Evolutionary conservation across 257 asterid species (phyloP).

Genomic region (Gentiana dahurica): DNA sequence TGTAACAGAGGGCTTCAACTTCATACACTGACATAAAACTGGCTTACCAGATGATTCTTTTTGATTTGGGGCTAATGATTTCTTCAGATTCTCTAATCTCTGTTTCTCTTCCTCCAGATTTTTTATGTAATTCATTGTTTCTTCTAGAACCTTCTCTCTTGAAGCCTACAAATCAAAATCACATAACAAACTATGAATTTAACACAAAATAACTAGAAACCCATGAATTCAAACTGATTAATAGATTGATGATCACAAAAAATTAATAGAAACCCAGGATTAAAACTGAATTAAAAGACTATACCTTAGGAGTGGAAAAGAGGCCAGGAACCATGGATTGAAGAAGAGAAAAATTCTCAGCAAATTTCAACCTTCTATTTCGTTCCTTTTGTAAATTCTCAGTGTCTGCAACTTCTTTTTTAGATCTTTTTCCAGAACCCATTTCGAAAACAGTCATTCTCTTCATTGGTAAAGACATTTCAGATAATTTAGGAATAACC

Average conservation of each 20-base stretch:
- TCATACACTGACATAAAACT: slow-evolving; percentile 18
- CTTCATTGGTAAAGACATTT: slow-evolving; percentile 11
- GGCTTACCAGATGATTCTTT: slow-evolving; percentile 7
- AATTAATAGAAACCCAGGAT: neutral
- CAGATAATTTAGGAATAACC: slow-evolving; percentile 35
- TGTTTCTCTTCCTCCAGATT: slow-evolving; percentile 37
- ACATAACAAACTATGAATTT: no score
- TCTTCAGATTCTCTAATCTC: slow-evolving; percentile 43
- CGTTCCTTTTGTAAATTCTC: slow-evolving; percentile 15
- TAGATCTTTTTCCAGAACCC: slow-evolving; percentile 14
- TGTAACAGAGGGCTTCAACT: slow-evolving; percentile 21
- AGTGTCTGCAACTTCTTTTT: slow-evolving; percentile 8
- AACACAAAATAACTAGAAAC: neutral
- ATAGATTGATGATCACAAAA: neutral
- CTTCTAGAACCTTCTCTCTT: slow-evolving; percentile 30
- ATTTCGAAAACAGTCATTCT: slow-evolving; percentile 8
- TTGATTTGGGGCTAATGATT: slow-evolving; percentile 10
- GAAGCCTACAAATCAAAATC: slow-evolving; percentile 29
- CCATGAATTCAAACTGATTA: neutral
- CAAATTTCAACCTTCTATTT: slow-evolving; percentile 27
- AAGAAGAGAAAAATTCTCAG: slow-evolving; percentile 34
- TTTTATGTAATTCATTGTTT: slow-evolving; percentile 34
- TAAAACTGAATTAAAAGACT: neutral
- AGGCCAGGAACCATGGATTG: slow-evolving; percentile 50
- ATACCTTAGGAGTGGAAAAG: slow-evolving; percentile 32